Evolutionary conservation across 176 grass and related monocot genomes (phyloP), one percentile per base, ranked within the genome.

Genomic region (Carex pumila): DNA sequence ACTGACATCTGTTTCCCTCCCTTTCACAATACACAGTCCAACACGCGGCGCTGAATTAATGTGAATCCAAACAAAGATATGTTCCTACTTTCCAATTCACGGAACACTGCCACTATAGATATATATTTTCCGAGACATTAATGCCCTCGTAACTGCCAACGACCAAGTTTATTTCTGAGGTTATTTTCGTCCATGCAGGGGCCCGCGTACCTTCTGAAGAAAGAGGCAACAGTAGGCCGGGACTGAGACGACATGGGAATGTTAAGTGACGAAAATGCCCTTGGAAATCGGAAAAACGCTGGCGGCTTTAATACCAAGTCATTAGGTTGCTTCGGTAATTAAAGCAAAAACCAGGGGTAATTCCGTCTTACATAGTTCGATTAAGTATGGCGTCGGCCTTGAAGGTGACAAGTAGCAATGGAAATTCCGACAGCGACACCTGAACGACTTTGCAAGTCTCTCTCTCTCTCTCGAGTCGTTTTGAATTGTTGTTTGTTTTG

Each of bases 301-400:
- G 32, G 6, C 15, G 3, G 67, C 15, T 19, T 19, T 45, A 9
- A 71, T 19, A 7, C 43, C 36, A 0, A 19, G 34, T 43, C 15
- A 71, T 14, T 6, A 71, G 67, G 67, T 71, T 43, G 67, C 67
- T 71, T 71, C 36, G 14, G 67, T 71, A 71, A 71, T 71, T 71
- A n/a, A n/a, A 41, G 15, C 1, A 43, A 2, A 7, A 71, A 14
- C 4, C 0, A 71, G 5, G 67, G 67, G 67, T 32, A 39, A 12
- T 71, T 71, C 0, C 10, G 67, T 71, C 36, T 71, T 71, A 3
- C 34, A 43, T 43, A 37, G 1, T 71, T n/a, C 0, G 36, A 71
- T 41, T n/a, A 43, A 71, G 32, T 5, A n/a, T 41, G 15, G 36
- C 36, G 6, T 69, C 66, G 67, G 67, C 17, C 34, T 14, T 70